Base-by-base conservation (phyloP, 768 basidiomycete genomes). In the Leccinum variicolor region DNA sequence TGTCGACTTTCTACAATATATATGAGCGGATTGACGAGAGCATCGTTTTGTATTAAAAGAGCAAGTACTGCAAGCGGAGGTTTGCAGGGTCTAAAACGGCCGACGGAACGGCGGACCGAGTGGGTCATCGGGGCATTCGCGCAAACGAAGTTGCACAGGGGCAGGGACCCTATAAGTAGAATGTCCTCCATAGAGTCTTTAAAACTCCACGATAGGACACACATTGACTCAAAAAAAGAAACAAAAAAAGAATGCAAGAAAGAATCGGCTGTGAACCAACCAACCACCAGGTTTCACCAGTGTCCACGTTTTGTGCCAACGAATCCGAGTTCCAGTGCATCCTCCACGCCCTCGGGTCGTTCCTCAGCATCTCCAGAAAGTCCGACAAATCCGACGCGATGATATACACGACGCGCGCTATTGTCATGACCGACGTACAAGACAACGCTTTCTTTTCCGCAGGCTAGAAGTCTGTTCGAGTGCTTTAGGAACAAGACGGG, bases 371-470 rank as follows among this genome's bases (percentile, higher is more conserved):
- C 66, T 11, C 68, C 79, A 53, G 73, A 73, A 48, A 84, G 68
- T 41, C 79, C 80, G 28, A 72, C 74, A 62, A 80, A 84, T 21
- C 83, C 83, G 11, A 85, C 74, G 39, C 80, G 81, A 54, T 77
- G 73, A 58, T 84, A 85, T 33, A 85, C 77, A 56, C 74, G 76
- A 57, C 75, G 75, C 7, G 83, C 83, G 47, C 62, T 74, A 61
- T 83, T 84, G 36, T 76, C 75, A 55, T 76, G 75, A 7, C 80
- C 81, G 19, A 85, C 84, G 53, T 84, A 84, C 46, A 84, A 71
- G 17, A 81, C 79, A 31, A 84, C 82, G 45, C 66, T 71, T 33
- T 80, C 72, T 64, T 80, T 82, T 4, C 77, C 75, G 51, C 71
- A 73, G 34, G 75, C 69, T 41, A 79, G 66, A 33, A 83, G 68